These are phyloP conservation scores for Myxozyma kluyveri DNA, from an alignment of 805 yeast genomes.

Conservation along the genomic window DNA sequence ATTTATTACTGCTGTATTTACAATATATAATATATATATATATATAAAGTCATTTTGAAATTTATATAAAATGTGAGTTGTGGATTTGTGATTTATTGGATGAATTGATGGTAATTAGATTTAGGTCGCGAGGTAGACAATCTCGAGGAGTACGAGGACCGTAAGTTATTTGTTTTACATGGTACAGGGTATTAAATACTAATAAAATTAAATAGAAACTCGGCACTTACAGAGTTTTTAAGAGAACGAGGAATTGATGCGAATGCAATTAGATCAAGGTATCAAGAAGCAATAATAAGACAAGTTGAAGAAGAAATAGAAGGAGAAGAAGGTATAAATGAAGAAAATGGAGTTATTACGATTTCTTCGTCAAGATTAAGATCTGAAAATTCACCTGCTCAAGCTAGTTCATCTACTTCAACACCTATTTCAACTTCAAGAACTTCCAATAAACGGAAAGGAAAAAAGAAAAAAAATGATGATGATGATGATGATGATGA, in stretches of 20 bases:
- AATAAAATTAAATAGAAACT: constrained; percentile 12
- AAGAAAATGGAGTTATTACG: constrained; percentile 13
- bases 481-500: constrained; percentile 26
- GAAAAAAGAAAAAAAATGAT: constrained; percentile 20
- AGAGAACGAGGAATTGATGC: constrained; percentile 31
- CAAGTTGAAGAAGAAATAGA: constrained; percentile 8
- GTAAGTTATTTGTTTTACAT: constrained; percentile 7
- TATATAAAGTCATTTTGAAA: too few relatives aligned
- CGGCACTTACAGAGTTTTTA: constrained; percentile 31
- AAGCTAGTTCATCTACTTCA: constrained; percentile 1
- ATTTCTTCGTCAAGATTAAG: neutral
- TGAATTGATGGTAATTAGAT: too few relatives aligned
- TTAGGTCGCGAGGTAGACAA: neutral
- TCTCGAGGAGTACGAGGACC: constrained; percentile 22
- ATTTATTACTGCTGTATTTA: too few relatives aligned
- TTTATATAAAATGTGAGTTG: too few relatives aligned
- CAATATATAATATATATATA: too few relatives aligned
- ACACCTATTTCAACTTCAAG: neutral
- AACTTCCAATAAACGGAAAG: neutral
- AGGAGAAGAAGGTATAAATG: constrained; percentile 8
- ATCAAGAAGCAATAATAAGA: constrained; percentile 13
- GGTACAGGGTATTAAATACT: neutral
- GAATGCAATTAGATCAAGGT: constrained; percentile 21
- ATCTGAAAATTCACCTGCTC: neutral
- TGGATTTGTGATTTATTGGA: too few relatives aligned